phyloP scores from a whole-genome alignment of 2,329 filamentous ascomycete species.

The Apiospora phragmitis region DNA sequence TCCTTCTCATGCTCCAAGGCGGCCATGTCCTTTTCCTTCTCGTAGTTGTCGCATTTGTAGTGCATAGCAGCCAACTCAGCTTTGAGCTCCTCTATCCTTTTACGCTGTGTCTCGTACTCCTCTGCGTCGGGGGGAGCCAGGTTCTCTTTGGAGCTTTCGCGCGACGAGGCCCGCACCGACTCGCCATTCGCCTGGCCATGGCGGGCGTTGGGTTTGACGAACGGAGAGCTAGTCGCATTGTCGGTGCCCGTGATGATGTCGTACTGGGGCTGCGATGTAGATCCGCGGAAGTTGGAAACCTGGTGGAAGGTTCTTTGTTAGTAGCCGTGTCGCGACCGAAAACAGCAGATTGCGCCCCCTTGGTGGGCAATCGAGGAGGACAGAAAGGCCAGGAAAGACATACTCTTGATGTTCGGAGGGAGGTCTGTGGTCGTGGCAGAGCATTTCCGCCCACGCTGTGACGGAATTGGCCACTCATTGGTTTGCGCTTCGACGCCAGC shows the following conservation, averaged over 20 bases:
- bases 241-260: slow-evolving; percentile 60
- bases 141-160: slow-evolving; percentile 61
- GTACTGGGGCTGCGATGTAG: slow-evolving; percentile 54
- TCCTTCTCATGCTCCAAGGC: slow-evolving; percentile 81
- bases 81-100: slow-evolving; percentile 74
- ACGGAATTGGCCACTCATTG: slow-evolving; percentile 28
- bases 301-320: slow-evolving; percentile 7
- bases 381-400: slow-evolving; percentile 14
- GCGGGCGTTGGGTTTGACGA: slow-evolving; percentile 39
- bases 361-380: neutral
- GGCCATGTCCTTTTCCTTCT: slow-evolving; percentile 83
- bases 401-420: slow-evolving; percentile 29
- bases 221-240: slow-evolving; percentile 31
- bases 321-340: neutral
- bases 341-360: neutral
- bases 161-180: slow-evolving; percentile 48
- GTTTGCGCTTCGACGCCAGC: slow-evolving; percentile 13
- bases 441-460: slow-evolving; percentile 27
- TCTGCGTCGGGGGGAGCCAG: slow-evolving; percentile 59
- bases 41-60: slow-evolving; percentile 84
- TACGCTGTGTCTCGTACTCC: slow-evolving; percentile 58
- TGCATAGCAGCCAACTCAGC: slow-evolving; percentile 85
- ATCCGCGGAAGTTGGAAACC: slow-evolving; percentile 50
- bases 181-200: slow-evolving; percentile 38
- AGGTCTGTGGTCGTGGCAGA: slow-evolving; percentile 23